Conservation (phyloP, 164 flowering plant genomes). For the Protea cynaroides region DNA sequence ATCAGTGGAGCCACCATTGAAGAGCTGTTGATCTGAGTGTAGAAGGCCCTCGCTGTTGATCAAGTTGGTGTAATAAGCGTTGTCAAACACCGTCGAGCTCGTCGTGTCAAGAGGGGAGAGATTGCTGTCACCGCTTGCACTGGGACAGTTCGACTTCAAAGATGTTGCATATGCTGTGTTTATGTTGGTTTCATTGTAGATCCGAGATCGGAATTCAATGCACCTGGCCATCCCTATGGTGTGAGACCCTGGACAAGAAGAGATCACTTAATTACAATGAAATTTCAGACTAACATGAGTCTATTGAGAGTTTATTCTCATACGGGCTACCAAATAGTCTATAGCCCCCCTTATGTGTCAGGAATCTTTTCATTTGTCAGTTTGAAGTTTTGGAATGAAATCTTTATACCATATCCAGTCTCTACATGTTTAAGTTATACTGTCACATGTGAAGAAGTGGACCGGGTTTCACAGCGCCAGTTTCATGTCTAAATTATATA, state of each 20-base stretch:
- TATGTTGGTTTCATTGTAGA: conserved; percentile 24
- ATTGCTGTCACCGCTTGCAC: conserved; percentile 15
- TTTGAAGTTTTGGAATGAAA: too few species aligned
- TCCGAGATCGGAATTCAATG: conserved; percentile 16
- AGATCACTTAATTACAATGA: too few species aligned
- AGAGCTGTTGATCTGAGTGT: conserved; percentile 28
- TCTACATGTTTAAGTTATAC: too few species aligned
- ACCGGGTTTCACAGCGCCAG: too few species aligned
- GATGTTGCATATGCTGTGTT: conserved; percentile 13
- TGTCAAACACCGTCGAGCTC: conserved; percentile 13
- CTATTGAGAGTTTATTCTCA: too few species aligned
- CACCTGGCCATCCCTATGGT: conserved; percentile 27
- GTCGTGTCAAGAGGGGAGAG: conserved; percentile 22
- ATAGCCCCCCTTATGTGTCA: too few species aligned
- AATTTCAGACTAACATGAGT: too few species aligned
- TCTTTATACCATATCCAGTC: too few species aligned
- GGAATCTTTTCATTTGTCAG: too few species aligned
- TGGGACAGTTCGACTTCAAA: conserved; percentile 17
- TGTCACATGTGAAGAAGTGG: too few species aligned
- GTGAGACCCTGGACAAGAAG: conserved; percentile 20
- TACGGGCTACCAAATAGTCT: too few species aligned
- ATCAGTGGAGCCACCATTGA: conserved; percentile 21
- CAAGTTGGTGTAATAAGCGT: conserved; percentile 19
- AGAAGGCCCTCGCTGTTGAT: conserved; percentile 21
- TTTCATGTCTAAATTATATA: too few species aligned